These are phyloP conservation scores for Dactylonectria macrodidyma DNA, from an alignment of 2,329 filamentous ascomycete species.

Conservation along the genomic window DNA sequence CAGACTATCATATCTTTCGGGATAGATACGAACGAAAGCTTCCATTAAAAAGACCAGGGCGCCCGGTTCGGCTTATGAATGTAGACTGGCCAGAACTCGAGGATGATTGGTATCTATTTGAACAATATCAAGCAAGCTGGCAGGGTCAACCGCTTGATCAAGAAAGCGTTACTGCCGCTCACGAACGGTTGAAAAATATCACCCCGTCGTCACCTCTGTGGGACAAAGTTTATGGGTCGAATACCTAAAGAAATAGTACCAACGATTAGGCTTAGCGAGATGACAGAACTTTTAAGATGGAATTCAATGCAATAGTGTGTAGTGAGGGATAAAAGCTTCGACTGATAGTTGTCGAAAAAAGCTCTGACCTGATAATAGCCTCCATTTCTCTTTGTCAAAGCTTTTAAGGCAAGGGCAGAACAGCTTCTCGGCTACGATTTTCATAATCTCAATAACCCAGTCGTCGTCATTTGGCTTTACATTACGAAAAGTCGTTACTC, in stretches of 20 bases:
- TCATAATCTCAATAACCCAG: no score
- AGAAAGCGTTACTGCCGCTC: neutral
- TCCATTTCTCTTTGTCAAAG: no score
- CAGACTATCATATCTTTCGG: constrained; percentile 70
- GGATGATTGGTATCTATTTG: neutral
- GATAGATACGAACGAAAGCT: constrained; percentile 64
- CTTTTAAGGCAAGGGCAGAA: no score
- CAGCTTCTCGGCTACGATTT: no score
- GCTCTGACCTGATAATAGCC: no score
- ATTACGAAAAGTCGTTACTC: no score
- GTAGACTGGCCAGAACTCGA: neutral
- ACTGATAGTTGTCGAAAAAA: no score
- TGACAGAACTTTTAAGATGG: no score
- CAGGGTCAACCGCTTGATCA: neutral
- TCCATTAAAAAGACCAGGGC: constrained; percentile 53
- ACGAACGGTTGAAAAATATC: neutral
- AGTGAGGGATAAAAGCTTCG: no score
- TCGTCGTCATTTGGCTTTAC: no score
- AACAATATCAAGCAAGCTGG: neutral
- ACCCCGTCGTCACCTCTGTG: neutral
- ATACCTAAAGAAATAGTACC: neutral
- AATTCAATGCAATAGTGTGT: no score
- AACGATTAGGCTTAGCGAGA: neutral
- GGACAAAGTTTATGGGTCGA: neutral
- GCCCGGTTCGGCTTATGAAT: neutral